phyloP scores from a whole-genome alignment of 2,329 filamentous ascomycete genomes.

The Periconia macrospinosa region DNA sequence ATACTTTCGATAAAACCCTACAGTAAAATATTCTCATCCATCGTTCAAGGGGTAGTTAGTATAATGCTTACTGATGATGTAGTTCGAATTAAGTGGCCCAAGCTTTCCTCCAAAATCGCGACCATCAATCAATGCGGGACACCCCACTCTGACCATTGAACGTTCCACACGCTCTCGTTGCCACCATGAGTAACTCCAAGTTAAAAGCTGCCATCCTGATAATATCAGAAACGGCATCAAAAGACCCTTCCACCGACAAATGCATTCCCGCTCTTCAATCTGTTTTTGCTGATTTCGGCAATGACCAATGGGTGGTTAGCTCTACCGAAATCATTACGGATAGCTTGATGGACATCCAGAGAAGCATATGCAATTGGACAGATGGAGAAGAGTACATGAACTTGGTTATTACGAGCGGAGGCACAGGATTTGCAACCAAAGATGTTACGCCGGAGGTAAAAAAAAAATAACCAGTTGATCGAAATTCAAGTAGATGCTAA shows the following conservation, averaged over 20 bases:
- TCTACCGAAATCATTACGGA: slow-evolving; percentile 79
- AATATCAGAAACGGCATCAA: slow-evolving; percentile 85
- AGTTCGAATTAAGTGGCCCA: slow-evolving; percentile 15
- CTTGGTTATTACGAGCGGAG: slow-evolving; percentile 84
- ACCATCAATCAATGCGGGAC: slow-evolving; percentile 14
- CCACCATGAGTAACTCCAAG: slow-evolving; percentile 38
- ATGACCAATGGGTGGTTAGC: slow-evolving; percentile 70
- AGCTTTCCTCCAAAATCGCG: slow-evolving; percentile 14
- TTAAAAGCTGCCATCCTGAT: slow-evolving; percentile 80
- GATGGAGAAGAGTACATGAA: slow-evolving; percentile 67
- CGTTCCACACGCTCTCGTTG: slow-evolving; percentile 6
- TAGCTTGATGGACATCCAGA: slow-evolving; percentile 72
- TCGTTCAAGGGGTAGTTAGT: too few species aligned
- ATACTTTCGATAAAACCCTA: too few species aligned
- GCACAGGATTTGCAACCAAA: slow-evolving; percentile 84
- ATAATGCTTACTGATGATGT: not conserved
- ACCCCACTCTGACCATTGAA: slow-evolving; percentile 21
- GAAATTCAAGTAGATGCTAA: slow-evolving; percentile 8
- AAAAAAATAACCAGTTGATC: not conserved
- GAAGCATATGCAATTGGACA: slow-evolving; percentile 70
- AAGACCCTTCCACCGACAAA: slow-evolving; percentile 77
- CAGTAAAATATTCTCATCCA: too few species aligned
- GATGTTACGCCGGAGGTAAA: slow-evolving; percentile 84
- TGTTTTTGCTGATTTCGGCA: slow-evolving; percentile 68
- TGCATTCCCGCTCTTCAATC: slow-evolving; percentile 67